phyloP scores from a whole-genome alignment of 2,329 filamentous ascomycete genomes.

The Lachnellula cervina region DNA sequence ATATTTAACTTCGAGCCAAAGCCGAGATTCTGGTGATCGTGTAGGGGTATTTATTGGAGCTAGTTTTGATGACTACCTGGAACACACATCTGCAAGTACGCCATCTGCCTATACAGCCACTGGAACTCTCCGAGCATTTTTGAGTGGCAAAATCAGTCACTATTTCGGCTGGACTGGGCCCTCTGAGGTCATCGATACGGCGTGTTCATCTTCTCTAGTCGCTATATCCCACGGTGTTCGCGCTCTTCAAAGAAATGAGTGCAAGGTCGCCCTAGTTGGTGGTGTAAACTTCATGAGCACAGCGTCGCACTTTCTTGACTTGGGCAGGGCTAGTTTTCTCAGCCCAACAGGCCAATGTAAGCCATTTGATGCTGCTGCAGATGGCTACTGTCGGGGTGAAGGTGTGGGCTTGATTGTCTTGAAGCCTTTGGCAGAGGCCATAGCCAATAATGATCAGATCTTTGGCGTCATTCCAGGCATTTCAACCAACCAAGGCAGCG shows the following conservation, averaged over 20 bases:
- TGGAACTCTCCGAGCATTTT: slow-evolving; percentile 1
- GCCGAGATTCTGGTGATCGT: neutral
- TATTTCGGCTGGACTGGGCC: slow-evolving; percentile 43
- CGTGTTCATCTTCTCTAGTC: slow-evolving; percentile 51
- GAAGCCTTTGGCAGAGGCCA: neutral
- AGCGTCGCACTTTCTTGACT: neutral
- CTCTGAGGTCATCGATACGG: slow-evolving; percentile 58
- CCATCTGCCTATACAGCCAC: slow-evolving; percentile 2
- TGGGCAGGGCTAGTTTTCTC: neutral
- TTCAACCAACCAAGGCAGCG: neutral
- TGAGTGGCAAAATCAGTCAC: slow-evolving; percentile 1
- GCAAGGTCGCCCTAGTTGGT: slow-evolving; percentile 22
- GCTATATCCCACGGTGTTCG: slow-evolving; percentile 49
- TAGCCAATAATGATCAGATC: neutral
- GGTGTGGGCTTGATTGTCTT: neutral
- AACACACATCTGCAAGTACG: neutral
- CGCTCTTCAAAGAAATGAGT: slow-evolving; percentile 39
- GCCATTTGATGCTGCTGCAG: neutral
- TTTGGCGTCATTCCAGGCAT: neutral
- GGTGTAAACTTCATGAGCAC: slow-evolving; percentile 4
- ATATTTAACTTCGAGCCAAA: neutral
- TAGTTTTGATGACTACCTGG: neutral
- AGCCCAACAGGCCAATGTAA: neutral
- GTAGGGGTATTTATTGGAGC: slow-evolving; percentile 1
- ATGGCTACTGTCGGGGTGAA: neutral